Conservation (phyloP, 2,329 filamentous ascomycete genomes). For the Phaeosphaeria sp. region DNA sequence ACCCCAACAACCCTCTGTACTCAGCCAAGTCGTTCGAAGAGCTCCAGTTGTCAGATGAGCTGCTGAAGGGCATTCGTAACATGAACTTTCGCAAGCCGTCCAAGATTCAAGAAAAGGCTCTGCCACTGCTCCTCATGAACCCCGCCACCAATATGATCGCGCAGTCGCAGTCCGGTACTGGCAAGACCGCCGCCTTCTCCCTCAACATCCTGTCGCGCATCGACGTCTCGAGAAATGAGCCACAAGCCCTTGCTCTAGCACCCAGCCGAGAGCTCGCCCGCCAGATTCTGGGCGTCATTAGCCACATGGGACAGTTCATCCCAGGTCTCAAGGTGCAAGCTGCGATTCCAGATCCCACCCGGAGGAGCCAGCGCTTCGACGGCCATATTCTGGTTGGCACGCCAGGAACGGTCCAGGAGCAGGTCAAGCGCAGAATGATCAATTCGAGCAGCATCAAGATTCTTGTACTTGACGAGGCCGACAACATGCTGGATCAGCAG, state of each 20-base stretch:
- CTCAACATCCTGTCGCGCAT: conserved; percentile 89
- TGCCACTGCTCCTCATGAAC: conserved; percentile 84
- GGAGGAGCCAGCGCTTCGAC: conserved; percentile 71
- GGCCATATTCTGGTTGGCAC: conserved; percentile 90
- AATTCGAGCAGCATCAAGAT: conserved; percentile 76
- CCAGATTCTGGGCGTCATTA: conserved; percentile 88
- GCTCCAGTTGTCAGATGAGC: conserved; percentile 72
- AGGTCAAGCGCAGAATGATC: conserved; percentile 79
- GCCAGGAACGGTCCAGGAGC: conserved; percentile 89
- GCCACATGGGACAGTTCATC: conserved; percentile 84
- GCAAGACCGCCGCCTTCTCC: conserved; percentile 96
- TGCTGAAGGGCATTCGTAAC: conserved; percentile 69
- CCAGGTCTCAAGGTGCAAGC: conserved; percentile 76
- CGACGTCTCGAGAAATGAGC: conserved; percentile 72
- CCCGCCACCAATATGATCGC: conserved; percentile 95
- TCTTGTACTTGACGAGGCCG: conserved; percentile 93
- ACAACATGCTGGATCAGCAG: conserved; percentile 98
- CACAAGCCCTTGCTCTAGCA: conserved; percentile 88
- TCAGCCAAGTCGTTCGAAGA: conserved; percentile 86
- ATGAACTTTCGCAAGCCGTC: conserved; percentile 95
- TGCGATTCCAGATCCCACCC: conserved; percentile 79
- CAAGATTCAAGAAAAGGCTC: conserved; percentile 94
- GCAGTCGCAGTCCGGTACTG: conserved; percentile 98
- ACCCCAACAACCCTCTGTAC: conserved; percentile 85
- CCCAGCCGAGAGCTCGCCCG: conserved; percentile 93